Conservation (phyloP, 345 rosid genomes). For the Trapa bicornis region DNA sequence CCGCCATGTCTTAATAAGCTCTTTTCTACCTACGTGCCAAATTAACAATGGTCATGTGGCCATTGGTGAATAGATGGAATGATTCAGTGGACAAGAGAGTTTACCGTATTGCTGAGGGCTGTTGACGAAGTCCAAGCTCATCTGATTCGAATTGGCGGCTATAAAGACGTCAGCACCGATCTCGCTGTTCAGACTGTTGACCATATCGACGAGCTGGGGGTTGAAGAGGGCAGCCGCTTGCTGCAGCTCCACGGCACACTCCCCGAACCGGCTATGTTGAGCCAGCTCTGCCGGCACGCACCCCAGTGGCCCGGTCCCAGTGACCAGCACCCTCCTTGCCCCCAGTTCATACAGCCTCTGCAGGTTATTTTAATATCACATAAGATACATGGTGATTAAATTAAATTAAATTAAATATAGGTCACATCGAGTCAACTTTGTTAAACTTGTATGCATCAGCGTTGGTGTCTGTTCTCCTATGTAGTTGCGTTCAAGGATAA, state of each 20-base stretch:
- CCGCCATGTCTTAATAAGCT: too few species aligned
- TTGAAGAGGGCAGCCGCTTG: slow-evolving; percentile 63
- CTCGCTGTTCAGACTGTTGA: slow-evolving; percentile 34
- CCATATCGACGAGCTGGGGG: slow-evolving; percentile 47
- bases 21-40: too few species aligned
- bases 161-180: slow-evolving; percentile 40
- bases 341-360: slow-evolving; percentile 69
- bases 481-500: too few species aligned
- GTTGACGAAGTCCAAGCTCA: slow-evolving; percentile 21
- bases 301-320: slow-evolving; percentile 87
- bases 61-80: too few species aligned
- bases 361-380: not conserved
- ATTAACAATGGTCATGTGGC: too few species aligned
- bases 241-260: slow-evolving; percentile 50
- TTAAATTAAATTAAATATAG: too few species aligned
- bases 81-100: too few species aligned
- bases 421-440: too few species aligned
- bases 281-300: slow-evolving; percentile 86
- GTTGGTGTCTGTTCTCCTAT: too few species aligned
- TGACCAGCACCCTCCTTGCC: slow-evolving; percentile 70
- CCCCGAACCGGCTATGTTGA: slow-evolving; percentile 52
- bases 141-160: slow-evolving; percentile 17
- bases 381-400: too few species aligned
- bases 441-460: too few species aligned
- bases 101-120: slow-evolving; percentile 31